Percentiles rank a stretch among this genome's conserved stretches.
These are phyloP conservation scores for Colletotrichum caudatum DNA, from an alignment of 2,329 filamentous ascomycete genomes.

Conservation along the genomic window DNA sequence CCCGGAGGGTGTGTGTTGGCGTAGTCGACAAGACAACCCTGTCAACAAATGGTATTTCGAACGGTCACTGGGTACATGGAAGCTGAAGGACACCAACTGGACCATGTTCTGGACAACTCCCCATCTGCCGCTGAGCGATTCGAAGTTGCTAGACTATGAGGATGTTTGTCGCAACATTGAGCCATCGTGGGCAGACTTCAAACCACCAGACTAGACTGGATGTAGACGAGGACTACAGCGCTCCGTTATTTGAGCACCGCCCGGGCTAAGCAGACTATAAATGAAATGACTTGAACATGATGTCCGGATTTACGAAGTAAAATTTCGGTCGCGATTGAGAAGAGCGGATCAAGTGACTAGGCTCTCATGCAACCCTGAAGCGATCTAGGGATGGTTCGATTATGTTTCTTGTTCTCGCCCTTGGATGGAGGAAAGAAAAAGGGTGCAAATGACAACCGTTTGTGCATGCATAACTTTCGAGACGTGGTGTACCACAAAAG, in stretches of 20 bases:
- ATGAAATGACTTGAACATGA: neutral
- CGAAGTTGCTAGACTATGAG: constrained; percentile 76
- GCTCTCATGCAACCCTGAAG: neutral
- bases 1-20: constrained; percentile 90
- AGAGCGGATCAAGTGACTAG: neutral
- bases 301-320: neutral
- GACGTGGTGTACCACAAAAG: neutral
- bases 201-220: constrained; percentile 48
- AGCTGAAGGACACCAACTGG: constrained; percentile 86
- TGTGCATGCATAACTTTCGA: neutral
- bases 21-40: constrained; percentile 88
- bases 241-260: neutral
- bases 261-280: neutral
- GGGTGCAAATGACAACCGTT: neutral
- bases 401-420: neutral
- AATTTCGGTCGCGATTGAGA: neutral
- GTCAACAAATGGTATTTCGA: constrained; percentile 99
- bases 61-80: constrained; percentile 83
- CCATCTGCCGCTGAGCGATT: constrained; percentile 67
- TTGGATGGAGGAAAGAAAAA: neutral
- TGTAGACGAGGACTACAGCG: neutral
- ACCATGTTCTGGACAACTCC: constrained; percentile 98
- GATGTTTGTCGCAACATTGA: constrained; percentile 75
- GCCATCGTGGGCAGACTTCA: constrained; percentile 73
- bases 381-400: neutral